phyloP scores from a whole-genome alignment of 139 green algal species.

The Closterium sp. region DNA sequence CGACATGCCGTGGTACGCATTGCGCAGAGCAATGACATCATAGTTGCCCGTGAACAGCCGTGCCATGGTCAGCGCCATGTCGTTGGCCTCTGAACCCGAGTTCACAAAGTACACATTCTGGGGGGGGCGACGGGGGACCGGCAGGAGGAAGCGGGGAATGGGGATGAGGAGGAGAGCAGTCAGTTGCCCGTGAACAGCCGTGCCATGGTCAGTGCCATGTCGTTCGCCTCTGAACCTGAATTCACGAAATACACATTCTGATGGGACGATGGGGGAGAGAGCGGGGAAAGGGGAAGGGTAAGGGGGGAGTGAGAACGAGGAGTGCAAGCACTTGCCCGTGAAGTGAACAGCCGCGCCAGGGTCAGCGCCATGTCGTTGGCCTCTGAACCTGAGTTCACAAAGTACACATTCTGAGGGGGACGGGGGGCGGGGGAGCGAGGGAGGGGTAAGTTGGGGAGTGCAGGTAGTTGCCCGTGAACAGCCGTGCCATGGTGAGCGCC shows the following conservation, averaged over 20 bases:
- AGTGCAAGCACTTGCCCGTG: too few relatives aligned
- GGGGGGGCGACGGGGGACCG: neutral
- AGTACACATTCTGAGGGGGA: slow-evolving; percentile 63
- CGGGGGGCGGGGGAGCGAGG: neutral
- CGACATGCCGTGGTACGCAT: slow-evolving; percentile 90
- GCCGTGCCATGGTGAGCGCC: slow-evolving; percentile 75
- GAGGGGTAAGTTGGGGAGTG: too few relatives aligned
- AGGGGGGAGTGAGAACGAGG: too few relatives aligned
- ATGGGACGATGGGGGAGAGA: too few relatives aligned
- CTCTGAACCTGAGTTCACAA: slow-evolving; percentile 83
- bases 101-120: slow-evolving; percentile 82
- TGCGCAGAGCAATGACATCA: slow-evolving; percentile 86
- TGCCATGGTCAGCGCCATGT: slow-evolving; percentile 82
- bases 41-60: slow-evolving; percentile 77
- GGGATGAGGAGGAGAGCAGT: slow-evolving; percentile 21
- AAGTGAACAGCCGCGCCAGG: slow-evolving; percentile 72
- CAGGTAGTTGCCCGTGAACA: slow-evolving; percentile 73
- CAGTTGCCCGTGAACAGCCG: slow-evolving; percentile 72
- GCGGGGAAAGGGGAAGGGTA: too few relatives aligned
- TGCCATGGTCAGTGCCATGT: slow-evolving; percentile 81
- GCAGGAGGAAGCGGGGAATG: neutral
- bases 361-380: slow-evolving; percentile 85
- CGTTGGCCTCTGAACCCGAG: slow-evolving; percentile 79
- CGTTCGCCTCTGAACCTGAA: slow-evolving; percentile 77
- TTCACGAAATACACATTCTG: slow-evolving; percentile 81